Conservation (phyloP, 192 early-diverging fungal species). For the Backusella liffmaniae region DNA sequence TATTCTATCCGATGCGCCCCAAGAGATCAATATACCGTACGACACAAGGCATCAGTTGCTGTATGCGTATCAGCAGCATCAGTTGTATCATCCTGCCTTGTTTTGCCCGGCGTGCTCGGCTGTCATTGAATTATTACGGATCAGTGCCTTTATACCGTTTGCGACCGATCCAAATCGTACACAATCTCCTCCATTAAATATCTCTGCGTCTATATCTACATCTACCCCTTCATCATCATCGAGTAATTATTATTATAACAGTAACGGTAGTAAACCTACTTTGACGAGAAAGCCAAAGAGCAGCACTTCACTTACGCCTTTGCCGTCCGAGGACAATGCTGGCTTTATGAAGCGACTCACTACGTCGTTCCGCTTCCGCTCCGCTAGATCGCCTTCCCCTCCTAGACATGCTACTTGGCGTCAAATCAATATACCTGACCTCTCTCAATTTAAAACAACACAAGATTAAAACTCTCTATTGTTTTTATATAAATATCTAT, state of each 20-base stretch:
- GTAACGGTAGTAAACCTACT: not conserved
- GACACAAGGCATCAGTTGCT: slow-evolving; percentile 28
- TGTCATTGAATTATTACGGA: slow-evolving; percentile 36
- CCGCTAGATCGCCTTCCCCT: slow-evolving; percentile 2
- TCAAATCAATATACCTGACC: not conserved
- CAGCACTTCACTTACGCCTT: not conserved
- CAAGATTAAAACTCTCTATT: not conserved
- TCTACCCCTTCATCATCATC: not conserved
- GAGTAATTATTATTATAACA: not conserved
- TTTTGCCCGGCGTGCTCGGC: slow-evolving; percentile 18
- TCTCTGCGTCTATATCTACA: not conserved
- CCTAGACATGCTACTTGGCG: not conserved
- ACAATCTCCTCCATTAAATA: not conserved
- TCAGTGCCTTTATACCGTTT: slow-evolving; percentile 24
- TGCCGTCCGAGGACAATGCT: not conserved
- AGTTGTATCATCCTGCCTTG: slow-evolving; percentile 35
- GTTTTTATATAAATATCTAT: not conserved
- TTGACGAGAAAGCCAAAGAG: not conserved
- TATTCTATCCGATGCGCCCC: slow-evolving; percentile 27
- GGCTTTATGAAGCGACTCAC: slow-evolving; percentile 3
- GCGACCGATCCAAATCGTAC: slow-evolving; percentile 8
- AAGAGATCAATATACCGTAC: slow-evolving; percentile 40
- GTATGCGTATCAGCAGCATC: slow-evolving; percentile 14
- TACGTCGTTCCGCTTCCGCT: not conserved
- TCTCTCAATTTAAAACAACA: not conserved